These are phyloP conservation scores for Penicillium sp. DNA, from an alignment of 2,329 filamentous ascomycete species.

Conservation along the genomic window DNA sequence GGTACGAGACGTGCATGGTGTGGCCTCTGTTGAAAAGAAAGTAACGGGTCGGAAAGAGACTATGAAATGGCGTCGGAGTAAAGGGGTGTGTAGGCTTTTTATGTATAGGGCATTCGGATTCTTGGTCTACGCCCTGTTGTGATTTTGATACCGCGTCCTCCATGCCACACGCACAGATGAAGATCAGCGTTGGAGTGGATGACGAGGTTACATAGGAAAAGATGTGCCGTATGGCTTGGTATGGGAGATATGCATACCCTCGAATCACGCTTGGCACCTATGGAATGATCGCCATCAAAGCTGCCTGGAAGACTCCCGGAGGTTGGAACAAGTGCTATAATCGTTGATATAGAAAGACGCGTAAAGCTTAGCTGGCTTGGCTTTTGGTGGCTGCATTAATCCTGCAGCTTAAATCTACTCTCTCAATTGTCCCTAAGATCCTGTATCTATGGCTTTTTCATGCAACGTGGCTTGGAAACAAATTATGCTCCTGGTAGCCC, in stretches of 20 bases:
- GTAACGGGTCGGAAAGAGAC: slow-evolving; percentile 14
- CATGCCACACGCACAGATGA: slow-evolving; percentile 16
- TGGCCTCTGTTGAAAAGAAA: slow-evolving; percentile 4
- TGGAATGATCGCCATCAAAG: slow-evolving; percentile 19
- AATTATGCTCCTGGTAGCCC: background rate
- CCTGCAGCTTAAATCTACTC: background rate
- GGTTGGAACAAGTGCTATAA: background rate
- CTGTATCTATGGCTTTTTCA: background rate
- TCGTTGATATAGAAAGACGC: background rate
- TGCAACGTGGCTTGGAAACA: background rate
- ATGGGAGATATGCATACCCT: slow-evolving; percentile 5
- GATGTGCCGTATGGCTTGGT: slow-evolving; percentile 1
- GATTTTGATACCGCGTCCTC: slow-evolving; percentile 6
- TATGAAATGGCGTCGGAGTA: slow-evolving; percentile 1
- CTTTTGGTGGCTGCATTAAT: background rate
- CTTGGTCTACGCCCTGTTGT: slow-evolving; percentile 14
- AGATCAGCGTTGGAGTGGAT: slow-evolving; percentile 16
- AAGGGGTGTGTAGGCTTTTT: slow-evolving; percentile 13
- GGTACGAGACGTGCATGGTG: slow-evolving; percentile 22
- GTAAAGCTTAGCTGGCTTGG: background rate
- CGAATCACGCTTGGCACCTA: slow-evolving; percentile 1
- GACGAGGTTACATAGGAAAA: slow-evolving; percentile 14
- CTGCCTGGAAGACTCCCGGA: slow-evolving; percentile 1
- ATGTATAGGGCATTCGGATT: slow-evolving; percentile 8
- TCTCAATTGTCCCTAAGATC: background rate